phyloP scores from a whole-genome alignment of 768 basidiomycete genomes.

The Pleurotus eryngii region DNA sequence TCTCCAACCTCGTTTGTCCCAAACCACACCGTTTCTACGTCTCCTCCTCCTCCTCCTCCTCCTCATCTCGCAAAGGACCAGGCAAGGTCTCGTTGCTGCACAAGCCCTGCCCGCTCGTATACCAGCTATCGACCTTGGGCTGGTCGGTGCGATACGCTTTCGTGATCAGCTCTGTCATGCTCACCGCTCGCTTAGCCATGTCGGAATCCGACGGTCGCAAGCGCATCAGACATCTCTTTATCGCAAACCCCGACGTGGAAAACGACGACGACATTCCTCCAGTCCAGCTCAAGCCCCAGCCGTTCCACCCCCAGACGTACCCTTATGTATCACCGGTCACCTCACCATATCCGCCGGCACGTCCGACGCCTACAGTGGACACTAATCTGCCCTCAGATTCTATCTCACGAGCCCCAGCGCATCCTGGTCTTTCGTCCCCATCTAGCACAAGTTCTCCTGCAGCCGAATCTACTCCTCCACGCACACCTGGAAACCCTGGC shows the following conservation, averaged over 20 bases:
- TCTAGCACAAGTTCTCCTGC: conserved; percentile 64
- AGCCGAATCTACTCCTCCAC: conserved; percentile 64
- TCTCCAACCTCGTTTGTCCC: conserved; percentile 12
- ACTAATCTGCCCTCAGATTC: conserved; percentile 30
- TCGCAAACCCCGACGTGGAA: conserved; percentile 45
- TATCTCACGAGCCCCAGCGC: conserved; percentile 32
- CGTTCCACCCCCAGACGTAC: conserved; percentile 18
- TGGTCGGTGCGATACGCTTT: not conserved
- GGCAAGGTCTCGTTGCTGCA: not conserved
- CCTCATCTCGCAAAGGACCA: not conserved
- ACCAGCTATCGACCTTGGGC: not conserved
- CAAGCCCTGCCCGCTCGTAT: conserved; percentile 1
- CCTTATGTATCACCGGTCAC: conserved; percentile 18
- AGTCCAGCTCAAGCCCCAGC: conserved; percentile 3
- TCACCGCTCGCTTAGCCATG: conserved; percentile 35
- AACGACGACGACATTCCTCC: not conserved
- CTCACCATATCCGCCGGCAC: not conserved
- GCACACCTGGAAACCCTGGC: conserved; percentile 52
- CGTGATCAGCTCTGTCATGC: not conserved
- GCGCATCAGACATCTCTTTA: conserved; percentile 43
- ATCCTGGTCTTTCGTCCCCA: conserved; percentile 63
- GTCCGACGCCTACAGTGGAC: conserved; percentile 21
- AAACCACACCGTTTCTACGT: conserved; percentile 3
- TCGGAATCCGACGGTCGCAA: conserved; percentile 55
- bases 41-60: conserved; percentile 4